Conservation (phyloP, 371 early-diverging fungal genomes). For the Saksenaea oblongispora region DNA sequence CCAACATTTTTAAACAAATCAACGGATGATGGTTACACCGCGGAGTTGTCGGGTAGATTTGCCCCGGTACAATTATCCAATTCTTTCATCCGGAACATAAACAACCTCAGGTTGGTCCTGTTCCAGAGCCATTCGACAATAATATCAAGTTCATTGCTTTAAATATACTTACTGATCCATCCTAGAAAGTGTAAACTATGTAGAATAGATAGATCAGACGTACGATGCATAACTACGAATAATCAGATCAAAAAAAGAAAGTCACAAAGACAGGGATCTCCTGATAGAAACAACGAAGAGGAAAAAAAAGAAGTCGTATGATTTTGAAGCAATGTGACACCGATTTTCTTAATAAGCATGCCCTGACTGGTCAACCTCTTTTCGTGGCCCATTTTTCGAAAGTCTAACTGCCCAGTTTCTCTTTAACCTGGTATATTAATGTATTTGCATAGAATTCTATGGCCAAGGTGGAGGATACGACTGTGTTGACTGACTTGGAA, state of each 20-base stretch:
- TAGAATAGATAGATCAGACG: not conserved
- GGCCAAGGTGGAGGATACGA: not conserved
- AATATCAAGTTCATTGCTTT: not conserved
- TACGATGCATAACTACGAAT: not conserved
- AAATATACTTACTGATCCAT: not conserved
- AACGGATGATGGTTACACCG: not conserved
- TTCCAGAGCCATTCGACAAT: not conserved
- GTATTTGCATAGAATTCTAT: not conserved
- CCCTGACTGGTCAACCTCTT: no score
- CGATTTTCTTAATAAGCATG: not conserved
- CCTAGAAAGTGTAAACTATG: not conserved
- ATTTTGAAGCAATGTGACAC: not conserved
- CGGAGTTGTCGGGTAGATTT: not conserved
- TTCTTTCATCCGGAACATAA: conserved; percentile 2
- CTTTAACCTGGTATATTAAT: not conserved
- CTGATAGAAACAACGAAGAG: not conserved
- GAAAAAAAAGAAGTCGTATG: conserved; percentile 4
- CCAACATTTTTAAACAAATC: conserved; percentile 4
- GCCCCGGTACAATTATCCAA: conserved; percentile 3
- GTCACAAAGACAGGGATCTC: conserved; percentile 3
- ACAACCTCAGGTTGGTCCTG: not conserved
- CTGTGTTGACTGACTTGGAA: not conserved
- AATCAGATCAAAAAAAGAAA: not conserved
- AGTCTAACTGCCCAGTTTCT: not conserved
- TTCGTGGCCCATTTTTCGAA: not conserved